Base-by-base conservation (phyloP, 2,329 filamentous ascomycete genomes). In the Chaetothyriales sp. region DNA sequence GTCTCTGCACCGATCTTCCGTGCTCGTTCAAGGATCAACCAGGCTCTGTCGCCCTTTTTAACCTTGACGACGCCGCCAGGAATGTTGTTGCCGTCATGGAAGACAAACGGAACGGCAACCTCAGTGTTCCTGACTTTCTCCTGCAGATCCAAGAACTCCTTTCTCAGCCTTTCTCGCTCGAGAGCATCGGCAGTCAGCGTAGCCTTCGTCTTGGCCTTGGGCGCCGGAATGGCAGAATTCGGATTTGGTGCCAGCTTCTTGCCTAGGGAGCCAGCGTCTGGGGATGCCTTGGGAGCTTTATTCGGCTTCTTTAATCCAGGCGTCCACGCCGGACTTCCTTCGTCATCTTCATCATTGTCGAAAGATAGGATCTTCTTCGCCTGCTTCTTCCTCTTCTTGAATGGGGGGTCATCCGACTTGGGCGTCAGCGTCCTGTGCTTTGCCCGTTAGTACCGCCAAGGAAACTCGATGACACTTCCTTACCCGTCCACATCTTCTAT, bases 1-100 rank as follows among this genome's bases (percentile, higher is more conserved):
- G 88, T 70, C 62, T 92, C 82, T 1, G 89, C 89, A 10, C 89
- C 90, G 0, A 95, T 83, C 66, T 95, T 95, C 56, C 90, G 77
- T 62, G 88, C 92, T 63, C 85, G 83, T 67, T 98, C 92, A 2
- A 98, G 72, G 58, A 97, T 95, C 1, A 95, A 72, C 92, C 92
- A 97, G 22, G 94, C 76, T 52, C 82, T 84, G 63, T 97, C 92
- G 8, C 92, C 90, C 69, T 98, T 98, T 68, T 89, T 94, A 48
- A 97, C 79, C 54, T 83, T 82, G 47, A 90, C 89, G 13, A 78
- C 78, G 1, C 90, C 89, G 15, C 89, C 88, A 0, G 89, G 86
- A 9, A 86, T 85, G 65, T 94, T 90, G 19, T 87, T 87, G 15
- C 92, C 92, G 60, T 97, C 90, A 70, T 95, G 97, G 65, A 97